Evolutionary conservation across 2,329 filamentous ascomycete species (phyloP).

Genomic region (Dothistroma septosporum): DNA sequence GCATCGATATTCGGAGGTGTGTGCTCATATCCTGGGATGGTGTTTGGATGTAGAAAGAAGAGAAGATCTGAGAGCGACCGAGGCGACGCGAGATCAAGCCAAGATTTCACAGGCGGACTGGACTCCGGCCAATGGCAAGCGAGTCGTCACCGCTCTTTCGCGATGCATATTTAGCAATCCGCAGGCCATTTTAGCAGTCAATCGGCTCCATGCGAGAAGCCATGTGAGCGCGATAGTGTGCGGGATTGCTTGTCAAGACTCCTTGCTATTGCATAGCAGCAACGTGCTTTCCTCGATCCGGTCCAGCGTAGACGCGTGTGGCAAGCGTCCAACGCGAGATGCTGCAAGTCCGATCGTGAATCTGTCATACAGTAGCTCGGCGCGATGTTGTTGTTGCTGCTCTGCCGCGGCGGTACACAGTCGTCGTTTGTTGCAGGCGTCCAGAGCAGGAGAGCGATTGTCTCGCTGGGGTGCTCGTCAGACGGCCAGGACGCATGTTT

Average conservation of each 20-base stretch:
- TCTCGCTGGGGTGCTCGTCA: not conserved
- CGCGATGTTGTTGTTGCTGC: not conserved
- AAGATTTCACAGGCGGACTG: not conserved
- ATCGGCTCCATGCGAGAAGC: not conserved
- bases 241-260: not conserved
- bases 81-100: not conserved
- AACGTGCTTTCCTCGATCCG: not conserved
- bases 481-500: not conserved
- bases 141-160: not conserved
- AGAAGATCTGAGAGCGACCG: not conserved
- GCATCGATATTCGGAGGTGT: not conserved
- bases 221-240: not conserved
- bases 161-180: not conserved
- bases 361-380: not conserved
- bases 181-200: not conserved
- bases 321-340: not conserved
- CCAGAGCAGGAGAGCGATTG: not conserved
- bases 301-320: not conserved
- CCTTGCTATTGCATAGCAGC: not conserved
- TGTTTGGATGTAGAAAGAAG: not conserved
- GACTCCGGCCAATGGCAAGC: not conserved
- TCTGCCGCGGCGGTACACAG: not conserved
- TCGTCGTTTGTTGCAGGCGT: not conserved
- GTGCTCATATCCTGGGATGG: not conserved
- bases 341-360: not conserved